Evolutionary conservation across 257 asterid species (phyloP).

Genomic region (Gynochthodes officinalis): DNA sequence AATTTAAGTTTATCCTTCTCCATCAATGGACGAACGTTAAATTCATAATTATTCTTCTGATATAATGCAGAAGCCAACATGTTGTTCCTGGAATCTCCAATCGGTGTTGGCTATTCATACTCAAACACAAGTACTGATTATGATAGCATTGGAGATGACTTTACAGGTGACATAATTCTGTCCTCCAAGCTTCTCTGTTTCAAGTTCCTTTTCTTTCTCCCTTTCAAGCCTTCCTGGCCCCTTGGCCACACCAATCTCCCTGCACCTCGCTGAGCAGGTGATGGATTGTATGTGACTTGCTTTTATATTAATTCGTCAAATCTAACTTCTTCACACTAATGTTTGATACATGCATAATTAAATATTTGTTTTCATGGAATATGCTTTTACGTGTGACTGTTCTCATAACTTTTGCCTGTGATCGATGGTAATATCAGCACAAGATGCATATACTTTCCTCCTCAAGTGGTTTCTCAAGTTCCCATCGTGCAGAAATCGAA

Average conservation of each 20-base stretch:
- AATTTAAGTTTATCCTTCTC: neutral
- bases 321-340: too few species aligned
- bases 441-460: conserved; percentile 76
- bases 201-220: neutral
- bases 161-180: conserved; percentile 48
- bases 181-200: neutral
- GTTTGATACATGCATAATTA: too few species aligned
- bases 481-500: conserved; percentile 55
- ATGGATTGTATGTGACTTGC: too few species aligned
- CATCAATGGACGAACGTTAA: neutral
- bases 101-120: conserved; percentile 92
- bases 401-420: neutral
- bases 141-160: conserved; percentile 71
- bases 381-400: neutral
- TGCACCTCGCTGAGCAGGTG: too few species aligned
- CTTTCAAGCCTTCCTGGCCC: neutral
- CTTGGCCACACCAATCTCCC: too few species aligned
- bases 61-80: conserved; percentile 79
- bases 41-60: conserved; percentile 16
- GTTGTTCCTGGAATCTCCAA: conserved; percentile 84
- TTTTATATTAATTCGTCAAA: too few species aligned
- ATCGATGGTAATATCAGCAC: conserved; percentile 40
- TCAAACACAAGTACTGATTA: conserved; percentile 68
- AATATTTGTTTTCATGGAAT: neutral
- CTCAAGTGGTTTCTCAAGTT: conserved; percentile 83